Percentiles rank a stretch among this genome's conserved stretches.
These are phyloP conservation scores for Cryomyces minteri DNA, from an alignment of 495 filamentous ascomycete genomes.

Conservation along the genomic window DNA sequence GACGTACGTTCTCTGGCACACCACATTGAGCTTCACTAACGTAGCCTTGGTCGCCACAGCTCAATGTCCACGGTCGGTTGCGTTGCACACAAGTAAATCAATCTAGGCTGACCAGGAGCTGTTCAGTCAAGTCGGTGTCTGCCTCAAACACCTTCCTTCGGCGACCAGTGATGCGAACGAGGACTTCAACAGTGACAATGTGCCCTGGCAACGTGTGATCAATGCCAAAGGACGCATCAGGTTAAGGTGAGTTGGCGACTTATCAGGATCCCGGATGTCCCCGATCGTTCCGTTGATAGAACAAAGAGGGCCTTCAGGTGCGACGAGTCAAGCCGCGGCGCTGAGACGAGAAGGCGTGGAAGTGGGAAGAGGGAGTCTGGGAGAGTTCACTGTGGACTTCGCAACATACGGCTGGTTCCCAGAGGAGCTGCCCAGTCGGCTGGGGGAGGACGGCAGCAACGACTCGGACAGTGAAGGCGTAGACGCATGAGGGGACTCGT, in stretches of 20 bases:
- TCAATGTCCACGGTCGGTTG: constrained; percentile 24
- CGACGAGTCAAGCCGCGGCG: constrained; percentile 17
- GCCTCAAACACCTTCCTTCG: constrained; percentile 64
- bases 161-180: constrained; percentile 17
- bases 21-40: constrained; percentile 3
- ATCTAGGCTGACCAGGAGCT: background rate
- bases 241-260: constrained; percentile 37
- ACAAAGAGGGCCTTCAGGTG: constrained; percentile 17
- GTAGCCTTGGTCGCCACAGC: no score
- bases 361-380: constrained; percentile 16
- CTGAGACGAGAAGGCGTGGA: constrained; percentile 17
- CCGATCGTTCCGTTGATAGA: constrained; percentile 1
- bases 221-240: constrained; percentile 75
- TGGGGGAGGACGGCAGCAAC: constrained; percentile 5
- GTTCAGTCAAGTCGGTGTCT: constrained; percentile 77
- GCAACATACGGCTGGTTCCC: constrained; percentile 21
- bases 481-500: background rate
- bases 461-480: background rate
- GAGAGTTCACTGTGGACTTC: constrained; percentile 18
- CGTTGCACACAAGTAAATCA: background rate
- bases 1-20: constrained; percentile 35
- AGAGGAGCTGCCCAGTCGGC: constrained; percentile 17
- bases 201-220: constrained; percentile 90
- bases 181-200: constrained; percentile 51
- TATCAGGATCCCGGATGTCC: background rate